Conservation (phyloP, 305 asterid genomes). For the Rubia tinctorum region DNA sequence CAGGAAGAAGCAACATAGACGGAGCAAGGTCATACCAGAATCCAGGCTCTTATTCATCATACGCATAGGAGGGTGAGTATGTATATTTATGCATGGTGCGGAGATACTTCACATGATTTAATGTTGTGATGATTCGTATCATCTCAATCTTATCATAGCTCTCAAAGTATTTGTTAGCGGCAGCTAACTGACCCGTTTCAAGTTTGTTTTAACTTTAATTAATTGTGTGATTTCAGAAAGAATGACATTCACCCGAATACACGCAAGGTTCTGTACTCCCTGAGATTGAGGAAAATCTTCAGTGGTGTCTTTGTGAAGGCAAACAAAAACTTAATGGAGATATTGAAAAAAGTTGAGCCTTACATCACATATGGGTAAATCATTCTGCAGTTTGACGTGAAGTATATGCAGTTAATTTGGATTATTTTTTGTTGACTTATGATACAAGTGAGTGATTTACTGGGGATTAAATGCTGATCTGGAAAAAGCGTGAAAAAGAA, state of each 20-base stretch:
- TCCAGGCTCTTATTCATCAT: constrained; percentile 73
- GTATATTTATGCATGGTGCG: neutral
- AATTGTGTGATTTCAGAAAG: constrained; percentile 45
- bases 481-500: neutral
- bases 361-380: constrained; percentile 85
- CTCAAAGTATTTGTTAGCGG: neutral
- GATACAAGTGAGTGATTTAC: neutral
- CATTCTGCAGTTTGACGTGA: constrained; percentile 6
- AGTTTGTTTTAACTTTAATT: neutral
- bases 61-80: constrained; percentile 82
- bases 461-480: neutral
- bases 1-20: constrained; percentile 55
- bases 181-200: neutral
- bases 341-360: constrained; percentile 81
- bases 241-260: constrained; percentile 77
- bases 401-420: neutral
- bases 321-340: constrained; percentile 46
- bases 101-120: neutral
- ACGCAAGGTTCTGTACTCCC: constrained; percentile 58
- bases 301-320: constrained; percentile 82
- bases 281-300: constrained; percentile 67
- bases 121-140: neutral
- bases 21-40: constrained; percentile 32
- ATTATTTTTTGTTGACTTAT: neutral
- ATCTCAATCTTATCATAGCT: neutral